Evolutionary conservation across 2,329 filamentous ascomycete species (phyloP).

Genomic region (Lasiodiplodia gonubiensis): DNA sequence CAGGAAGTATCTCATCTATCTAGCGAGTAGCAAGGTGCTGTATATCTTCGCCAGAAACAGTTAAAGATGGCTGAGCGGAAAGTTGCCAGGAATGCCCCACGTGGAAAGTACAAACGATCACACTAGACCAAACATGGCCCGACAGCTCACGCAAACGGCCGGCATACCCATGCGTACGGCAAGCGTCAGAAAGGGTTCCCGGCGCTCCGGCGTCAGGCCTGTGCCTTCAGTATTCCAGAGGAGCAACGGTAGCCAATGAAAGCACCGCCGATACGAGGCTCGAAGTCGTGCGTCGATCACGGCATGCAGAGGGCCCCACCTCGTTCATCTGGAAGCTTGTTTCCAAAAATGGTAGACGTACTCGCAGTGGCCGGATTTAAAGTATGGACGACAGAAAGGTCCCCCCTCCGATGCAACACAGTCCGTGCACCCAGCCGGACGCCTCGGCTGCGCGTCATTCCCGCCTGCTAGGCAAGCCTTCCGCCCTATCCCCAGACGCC

Average conservation of each 20-base stretch:
- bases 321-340: conserved; percentile 13
- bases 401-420: conserved; percentile 3
- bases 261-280: background rate
- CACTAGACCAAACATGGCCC: background rate
- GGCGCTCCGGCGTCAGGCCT: background rate
- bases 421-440: background rate
- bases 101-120: background rate
- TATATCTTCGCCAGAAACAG: no score
- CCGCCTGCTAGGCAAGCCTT: conserved; percentile 1
- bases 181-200: background rate
- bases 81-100: background rate
- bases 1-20: no score
- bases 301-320: background rate
- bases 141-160: background rate
- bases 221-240: background rate
- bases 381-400: background rate
- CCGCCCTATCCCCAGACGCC: background rate
- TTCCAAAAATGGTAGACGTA: background rate
- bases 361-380: background rate
- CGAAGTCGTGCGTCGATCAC: conserved; percentile 6
- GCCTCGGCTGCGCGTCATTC: conserved; percentile 6
- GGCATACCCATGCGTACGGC: background rate
- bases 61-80: background rate
- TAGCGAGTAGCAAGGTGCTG: no score
- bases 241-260: background rate